Evolutionary conservation across 2,329 filamentous ascomycete genomes (phyloP), one percentile per base, ranked within the genome.

Genomic region (Arthrinium puccinioides): DNA sequence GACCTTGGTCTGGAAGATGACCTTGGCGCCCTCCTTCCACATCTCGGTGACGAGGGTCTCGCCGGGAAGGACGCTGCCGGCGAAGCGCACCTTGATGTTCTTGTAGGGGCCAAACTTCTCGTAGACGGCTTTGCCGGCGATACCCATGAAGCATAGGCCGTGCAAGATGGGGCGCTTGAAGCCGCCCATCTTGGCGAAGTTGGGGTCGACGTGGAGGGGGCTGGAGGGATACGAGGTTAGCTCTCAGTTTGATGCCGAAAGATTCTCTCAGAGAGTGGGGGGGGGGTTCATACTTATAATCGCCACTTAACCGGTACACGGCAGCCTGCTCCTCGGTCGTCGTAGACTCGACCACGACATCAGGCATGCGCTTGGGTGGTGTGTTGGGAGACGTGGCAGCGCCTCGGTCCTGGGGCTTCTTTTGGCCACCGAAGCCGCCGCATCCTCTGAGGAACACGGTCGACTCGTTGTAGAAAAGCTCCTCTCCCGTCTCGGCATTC

Each of bases 81-180:
- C 87, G 59, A 95, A 95, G 46, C 88, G 74, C 18, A 94, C 88
- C 73, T 95, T 95, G 68, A 95, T 81, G 67, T 88, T 94, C 72
- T 84, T 87, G 67, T 84, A 88, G 32, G 75, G 65, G 4, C 92
- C 92, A 54, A 81, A 97, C 46, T 72, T 82, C 64, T 87, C 76
- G 59, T 89, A 84, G 26, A 98, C 79, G 42, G 90, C 88, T 74
- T 95, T 96, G 47, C 83, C 87, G 13, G 86, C 82, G 48, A 97
- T 79, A 50, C 92, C 92, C 54, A 98, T 90, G 59, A 82, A 92
- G 75, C 88, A 95, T 25, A 98, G 78, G n/a, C 92, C 92, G 69
- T 98, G 92, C 37, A 98, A 72, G 58, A 98, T 98, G 10, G 92
- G 92, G 20, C 71, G 78, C 66, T 92, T 84, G 79, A 98, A 98